Conservation (phyloP, 179 eudicot species). For the Silene vulgaris region DNA sequence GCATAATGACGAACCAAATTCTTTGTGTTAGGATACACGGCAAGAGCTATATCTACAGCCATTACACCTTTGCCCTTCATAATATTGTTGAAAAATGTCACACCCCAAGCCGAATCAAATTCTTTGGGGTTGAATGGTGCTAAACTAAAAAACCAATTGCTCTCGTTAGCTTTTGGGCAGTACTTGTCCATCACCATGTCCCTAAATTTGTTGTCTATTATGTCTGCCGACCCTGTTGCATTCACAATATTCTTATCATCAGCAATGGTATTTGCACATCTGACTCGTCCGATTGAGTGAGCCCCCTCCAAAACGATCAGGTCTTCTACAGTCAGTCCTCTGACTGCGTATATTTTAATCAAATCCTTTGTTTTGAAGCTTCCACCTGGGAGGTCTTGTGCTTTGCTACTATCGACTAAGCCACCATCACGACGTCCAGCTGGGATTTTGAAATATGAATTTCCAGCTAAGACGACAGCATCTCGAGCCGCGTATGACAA, state of each 20-base stretch:
- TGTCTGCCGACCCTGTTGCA: background rate
- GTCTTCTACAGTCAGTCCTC: constrained; percentile 19
- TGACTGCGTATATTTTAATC: background rate
- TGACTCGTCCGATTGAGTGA: constrained; percentile 21
- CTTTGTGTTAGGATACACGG: constrained; percentile 12
- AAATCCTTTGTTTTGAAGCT: background rate
- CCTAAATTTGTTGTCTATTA: constrained; percentile 11
- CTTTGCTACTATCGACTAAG: background rate
- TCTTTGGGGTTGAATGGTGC: constrained; percentile 18
- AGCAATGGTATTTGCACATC: constrained; percentile 8
- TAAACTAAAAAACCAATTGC: background rate
- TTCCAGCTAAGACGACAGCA: constrained; percentile 16
- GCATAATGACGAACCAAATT: constrained; percentile 9
- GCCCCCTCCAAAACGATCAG: constrained; percentile 22
- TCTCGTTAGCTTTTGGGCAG: background rate
- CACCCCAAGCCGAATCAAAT: constrained; percentile 17
- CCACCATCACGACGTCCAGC: constrained; percentile 24
- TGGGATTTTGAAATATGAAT: constrained; percentile 11
- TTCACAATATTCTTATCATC: background rate
- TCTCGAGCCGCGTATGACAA: constrained; percentile 24
- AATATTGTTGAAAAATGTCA: background rate
- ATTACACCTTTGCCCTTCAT: constrained; percentile 14
- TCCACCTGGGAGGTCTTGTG: background rate
- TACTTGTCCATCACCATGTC: background rate
- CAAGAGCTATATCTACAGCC: constrained; percentile 7